Base-by-base conservation (phyloP, 179 eudicot species). In the Dionaea muscipula region DNA sequence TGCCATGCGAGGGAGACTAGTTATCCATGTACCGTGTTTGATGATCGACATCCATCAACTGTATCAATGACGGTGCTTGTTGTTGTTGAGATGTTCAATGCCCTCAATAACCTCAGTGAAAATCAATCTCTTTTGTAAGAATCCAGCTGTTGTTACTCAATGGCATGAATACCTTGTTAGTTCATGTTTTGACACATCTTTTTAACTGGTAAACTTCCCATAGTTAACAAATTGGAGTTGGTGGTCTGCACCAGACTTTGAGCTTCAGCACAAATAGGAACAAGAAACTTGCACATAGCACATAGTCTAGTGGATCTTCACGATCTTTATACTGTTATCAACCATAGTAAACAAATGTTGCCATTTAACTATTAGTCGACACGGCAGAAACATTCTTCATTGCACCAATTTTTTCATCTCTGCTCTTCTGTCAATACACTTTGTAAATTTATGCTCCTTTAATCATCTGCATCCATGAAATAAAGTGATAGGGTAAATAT, bases 11-110 rank as follows among this genome's bases (percentile, higher is more conserved):
- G 96, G 65, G 80, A 85, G 63, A 85, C 96, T 17, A 70, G 41
- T 51, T 93, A 88, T 61, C 79, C 96, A 26, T 93, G 99, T 69
- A 76, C 74, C 47, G 65, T 93, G 41, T 93, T 93, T 59, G 81
- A 73, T 62, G 99, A 93, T 61, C 86, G 85, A 40, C 99, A 88
- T 65, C 99, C 99, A 50, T 88, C 99, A 51, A 93, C 99, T 52
- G 96, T 93, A 63, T 66, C 99, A 59, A 93, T 93, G 99, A 88
- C 99, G 24, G 99, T 93, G 46, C 95, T 93, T 60, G 96, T 93
- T 68, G 96, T 93, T 59, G 99, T 93, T 18, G 96, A 93, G 86
- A 93, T 93, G 99, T 93, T 93, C 80, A 93, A 93, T 67, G 99
- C 99, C 10, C 62, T 93, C 33, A 93, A 93, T 72, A 88, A 93